Evolutionary conservation across 805 yeast genomes (phyloP), one percentile per base, ranked within the genome.

Genomic region (Candida vartiovaarae): DNA sequence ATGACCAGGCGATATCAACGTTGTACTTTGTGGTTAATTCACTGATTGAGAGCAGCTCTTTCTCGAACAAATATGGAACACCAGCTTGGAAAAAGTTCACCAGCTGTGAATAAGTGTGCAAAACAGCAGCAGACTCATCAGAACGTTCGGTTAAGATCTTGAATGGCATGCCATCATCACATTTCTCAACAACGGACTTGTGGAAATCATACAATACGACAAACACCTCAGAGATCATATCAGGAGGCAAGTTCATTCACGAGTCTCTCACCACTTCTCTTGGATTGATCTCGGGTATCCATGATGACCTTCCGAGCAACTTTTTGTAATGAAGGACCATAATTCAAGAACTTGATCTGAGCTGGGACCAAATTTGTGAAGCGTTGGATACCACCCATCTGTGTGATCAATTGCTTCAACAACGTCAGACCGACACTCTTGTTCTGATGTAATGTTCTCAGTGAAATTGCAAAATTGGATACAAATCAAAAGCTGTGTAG

Each of bases 321-420:
- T 37, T 67, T 65, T 44, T 75, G 76, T 44, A 89, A 60, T n/a
- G 76, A 65, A 1, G 70, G 62, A 2, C 84, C 89, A 32, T 85
- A 76, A 48, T 82, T 82, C 33, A 88, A 63, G 65, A 79, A 70
- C 39, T 76, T 69, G 27, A 88, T 72, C 56, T 85, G 95, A 24
- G 69, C 68, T 4, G 73, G 61, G 0, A 88, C 81, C 31, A 89
- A 68, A 53, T 89, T 85, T 9, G 81, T 71, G 30, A 77, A 74
- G 34, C 80, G 72, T 50, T 80, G 82, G 34, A 90, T 75, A 9
- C 97, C 97, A 30, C 90, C 86, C 82, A 87, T 86, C 8, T 78
- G 69, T 11, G 71, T 63, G 9, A 89, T 61, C 30, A 89, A 65
- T 45, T 87, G 91, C 47, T 76, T 76, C 34, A 90, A 62, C 11